phyloP scores from a whole-genome alignment of 2,329 filamentous ascomycete species.

The Aspergillus niger region DNA sequence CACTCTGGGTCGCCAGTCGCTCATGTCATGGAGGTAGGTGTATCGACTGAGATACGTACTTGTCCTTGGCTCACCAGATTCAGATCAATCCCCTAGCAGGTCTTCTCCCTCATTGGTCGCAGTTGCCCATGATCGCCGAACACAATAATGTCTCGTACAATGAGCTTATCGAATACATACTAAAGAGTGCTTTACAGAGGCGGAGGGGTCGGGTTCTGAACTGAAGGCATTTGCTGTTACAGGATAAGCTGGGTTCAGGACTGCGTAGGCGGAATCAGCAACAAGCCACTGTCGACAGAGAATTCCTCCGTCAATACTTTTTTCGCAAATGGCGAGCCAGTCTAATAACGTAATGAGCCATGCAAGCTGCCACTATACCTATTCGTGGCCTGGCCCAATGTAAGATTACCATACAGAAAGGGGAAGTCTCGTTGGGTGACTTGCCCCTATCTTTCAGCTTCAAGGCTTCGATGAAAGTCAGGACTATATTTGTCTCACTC shows the following conservation, averaged over 20 bases:
- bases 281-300: too few relatives aligned
- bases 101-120: neutral
- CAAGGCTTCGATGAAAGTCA: too few relatives aligned
- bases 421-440: too few relatives aligned
- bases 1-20: neutral
- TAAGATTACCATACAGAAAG: too few relatives aligned
- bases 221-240: neutral
- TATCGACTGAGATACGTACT: neutral
- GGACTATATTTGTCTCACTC: too few relatives aligned
- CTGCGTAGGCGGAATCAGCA: neutral
- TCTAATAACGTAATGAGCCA: too few relatives aligned
- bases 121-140: conserved; percentile 3
- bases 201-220: neutral
- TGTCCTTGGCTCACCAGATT: neutral
- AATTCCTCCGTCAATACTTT: too few relatives aligned
- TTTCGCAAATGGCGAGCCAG: too few relatives aligned
- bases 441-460: too few relatives aligned
- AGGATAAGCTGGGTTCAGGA: neutral
- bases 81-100: conserved; percentile 4
- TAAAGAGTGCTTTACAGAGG: conserved; percentile 1
- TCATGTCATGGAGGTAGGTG: conserved; percentile 18
- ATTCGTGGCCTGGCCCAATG: too few relatives aligned
- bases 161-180: neutral
- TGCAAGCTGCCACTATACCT: too few relatives aligned
- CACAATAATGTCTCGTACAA: conserved; percentile 1